A percentile compares a stretch with the other conserved stretches of the same genome.
Conservation (phyloP, 1,139 yeast species). For the Hanseniaspora uvarum region DNA sequence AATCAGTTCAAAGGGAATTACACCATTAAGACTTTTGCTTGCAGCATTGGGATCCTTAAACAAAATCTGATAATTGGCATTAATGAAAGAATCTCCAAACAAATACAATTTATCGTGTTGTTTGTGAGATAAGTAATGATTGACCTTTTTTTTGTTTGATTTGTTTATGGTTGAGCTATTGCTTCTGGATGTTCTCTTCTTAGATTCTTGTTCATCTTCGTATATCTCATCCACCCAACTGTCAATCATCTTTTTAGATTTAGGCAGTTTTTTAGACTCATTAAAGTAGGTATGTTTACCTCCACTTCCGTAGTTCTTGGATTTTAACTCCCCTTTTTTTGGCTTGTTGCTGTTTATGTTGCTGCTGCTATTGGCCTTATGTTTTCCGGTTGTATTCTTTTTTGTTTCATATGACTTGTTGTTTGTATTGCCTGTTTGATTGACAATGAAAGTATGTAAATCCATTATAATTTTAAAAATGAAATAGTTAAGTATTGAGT, state of each 20-base stretch:
- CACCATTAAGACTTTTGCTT: conserved; percentile 61
- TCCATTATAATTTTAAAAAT: not conserved
- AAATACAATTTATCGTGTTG: conserved; percentile 31
- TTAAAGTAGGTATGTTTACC: conserved; percentile 7
- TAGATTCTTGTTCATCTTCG: not conserved
- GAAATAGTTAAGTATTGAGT: not conserved
- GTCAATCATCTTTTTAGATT: conserved; percentile 26
- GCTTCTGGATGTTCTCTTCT: not conserved
- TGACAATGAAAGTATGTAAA: conserved; percentile 1
- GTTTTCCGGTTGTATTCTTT: not conserved
- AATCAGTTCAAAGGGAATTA: conserved; percentile 52
- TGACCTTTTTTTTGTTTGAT: not conserved
- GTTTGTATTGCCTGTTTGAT: not conserved
- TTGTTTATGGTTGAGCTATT: not conserved
- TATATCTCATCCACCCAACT: conserved; percentile 5
- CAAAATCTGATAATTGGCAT: conserved; percentile 75
- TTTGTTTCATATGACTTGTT: not conserved
- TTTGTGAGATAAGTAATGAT: not conserved
- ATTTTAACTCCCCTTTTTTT: conserved; percentile 13
- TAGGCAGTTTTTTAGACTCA: conserved; percentile 24
- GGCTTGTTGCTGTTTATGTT: conserved; percentile 11
- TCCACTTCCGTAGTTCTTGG: conserved; percentile 18
- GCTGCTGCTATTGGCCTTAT: conserved; percentile 5
- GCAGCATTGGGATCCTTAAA: conserved; percentile 54
- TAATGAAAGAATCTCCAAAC: conserved; percentile 65